A percentile compares a stretch with the other conserved stretches of the same genome.
Conservation (phyloP, 192 early-diverging fungal species). For the Pilobolus umbonatus region DNA sequence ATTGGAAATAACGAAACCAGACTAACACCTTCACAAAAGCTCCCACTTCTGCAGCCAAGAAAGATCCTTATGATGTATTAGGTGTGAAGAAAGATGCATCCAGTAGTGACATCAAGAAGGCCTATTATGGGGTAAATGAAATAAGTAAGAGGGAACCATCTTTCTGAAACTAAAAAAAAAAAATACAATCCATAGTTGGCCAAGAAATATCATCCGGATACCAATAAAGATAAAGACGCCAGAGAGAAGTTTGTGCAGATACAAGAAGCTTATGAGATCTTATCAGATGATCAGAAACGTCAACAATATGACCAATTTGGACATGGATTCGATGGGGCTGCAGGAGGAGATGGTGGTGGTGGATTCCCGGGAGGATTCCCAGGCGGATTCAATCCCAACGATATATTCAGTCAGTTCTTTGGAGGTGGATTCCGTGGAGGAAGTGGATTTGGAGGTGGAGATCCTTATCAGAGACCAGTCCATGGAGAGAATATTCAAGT, state of each 20-base stretch:
- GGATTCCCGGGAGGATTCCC: slow-evolving; percentile 57
- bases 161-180: background rate
- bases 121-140: slow-evolving; percentile 84
- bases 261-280: slow-evolving; percentile 94
- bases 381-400: slow-evolving; percentile 53
- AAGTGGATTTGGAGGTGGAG: slow-evolving; percentile 36
- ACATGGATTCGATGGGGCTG: slow-evolving; percentile 26
- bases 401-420: slow-evolving; percentile 33
- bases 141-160: background rate
- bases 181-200: slow-evolving; percentile 58
- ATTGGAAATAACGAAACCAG: background rate
- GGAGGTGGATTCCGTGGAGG: slow-evolving; percentile 39
- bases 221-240: slow-evolving; percentile 87
- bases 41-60: slow-evolving; percentile 34
- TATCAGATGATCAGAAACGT: slow-evolving; percentile 90
- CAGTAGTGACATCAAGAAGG: slow-evolving; percentile 90
- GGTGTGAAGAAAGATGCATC: slow-evolving; percentile 78
- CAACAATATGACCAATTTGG: slow-evolving; percentile 92
- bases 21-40: slow-evolving; percentile 3
- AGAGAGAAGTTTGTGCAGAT: slow-evolving; percentile 98
- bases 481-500: slow-evolving; percentile 64
- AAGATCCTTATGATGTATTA: slow-evolving; percentile 83
- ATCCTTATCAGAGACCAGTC: slow-evolving; percentile 13
- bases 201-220: slow-evolving; percentile 97
- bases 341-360: slow-evolving; percentile 26